Evolutionary conservation across 2,329 filamentous ascomycete genomes (phyloP).

Genomic region (Fusarium paranaense): DNA sequence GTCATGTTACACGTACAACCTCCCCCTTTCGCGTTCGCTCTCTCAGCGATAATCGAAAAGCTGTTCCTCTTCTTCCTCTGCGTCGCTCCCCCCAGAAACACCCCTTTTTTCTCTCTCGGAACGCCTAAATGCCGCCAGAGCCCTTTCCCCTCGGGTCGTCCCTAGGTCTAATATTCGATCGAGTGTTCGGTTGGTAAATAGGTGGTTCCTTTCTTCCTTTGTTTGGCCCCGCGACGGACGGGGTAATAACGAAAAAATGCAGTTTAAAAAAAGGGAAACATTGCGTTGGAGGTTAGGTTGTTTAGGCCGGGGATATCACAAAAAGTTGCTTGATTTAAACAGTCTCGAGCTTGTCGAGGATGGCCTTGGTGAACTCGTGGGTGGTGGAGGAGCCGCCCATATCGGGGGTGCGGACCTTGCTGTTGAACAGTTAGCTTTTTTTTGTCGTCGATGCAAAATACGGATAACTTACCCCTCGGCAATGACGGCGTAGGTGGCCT

Average conservation of each 20-base stretch:
- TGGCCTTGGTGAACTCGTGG: slow-evolving; percentile 93
- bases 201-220: slow-evolving; percentile 9
- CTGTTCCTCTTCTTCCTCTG: slow-evolving; percentile 18
- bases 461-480: slow-evolving; percentile 80
- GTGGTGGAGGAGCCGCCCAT: slow-evolving; percentile 94
- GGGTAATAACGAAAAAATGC: slow-evolving; percentile 24
- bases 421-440: slow-evolving; percentile 60
- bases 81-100: slow-evolving; percentile 14
- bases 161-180: slow-evolving; percentile 38
- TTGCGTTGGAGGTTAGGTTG: slow-evolving; percentile 27
- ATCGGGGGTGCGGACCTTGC: slow-evolving; percentile 89
- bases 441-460: too few species aligned
- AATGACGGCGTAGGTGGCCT: slow-evolving; percentile 82
- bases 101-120: slow-evolving; percentile 18
- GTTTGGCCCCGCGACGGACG: slow-evolving; percentile 7
- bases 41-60: neutral
- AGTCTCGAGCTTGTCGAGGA: slow-evolving; percentile 94
- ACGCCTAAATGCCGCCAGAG: slow-evolving; percentile 37
- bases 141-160: slow-evolving; percentile 20
- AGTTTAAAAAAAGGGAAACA: slow-evolving; percentile 20
- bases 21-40: slow-evolving; percentile 20
- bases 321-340: slow-evolving; percentile 59
- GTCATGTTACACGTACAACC: slow-evolving; percentile 45
- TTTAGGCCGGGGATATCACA: slow-evolving; percentile 38
- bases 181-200: slow-evolving; percentile 12